Evolutionary conservation across 129 eudicot genomes (phyloP).

Genomic region (Mikania micrantha): DNA sequence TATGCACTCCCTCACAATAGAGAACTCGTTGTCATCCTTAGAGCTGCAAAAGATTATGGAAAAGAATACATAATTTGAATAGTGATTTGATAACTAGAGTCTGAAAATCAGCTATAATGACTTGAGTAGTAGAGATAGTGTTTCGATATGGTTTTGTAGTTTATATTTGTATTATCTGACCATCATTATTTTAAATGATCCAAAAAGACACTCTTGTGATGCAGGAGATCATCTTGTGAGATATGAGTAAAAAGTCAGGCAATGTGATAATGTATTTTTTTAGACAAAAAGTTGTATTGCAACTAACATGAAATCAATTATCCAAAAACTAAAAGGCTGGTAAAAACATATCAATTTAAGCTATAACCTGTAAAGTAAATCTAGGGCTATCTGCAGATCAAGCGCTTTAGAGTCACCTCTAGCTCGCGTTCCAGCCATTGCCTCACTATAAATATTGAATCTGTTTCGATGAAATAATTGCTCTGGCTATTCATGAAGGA

Average conservation of each 20-base stretch:
- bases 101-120: not conserved
- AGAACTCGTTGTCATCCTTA: conserved; percentile 81
- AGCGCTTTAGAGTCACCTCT: conserved; percentile 67
- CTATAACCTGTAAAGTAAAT: conserved; percentile 78
- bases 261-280: not conserved
- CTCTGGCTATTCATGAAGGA: conserved; percentile 78
- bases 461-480: conserved; percentile 73
- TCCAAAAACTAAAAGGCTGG: not conserved
- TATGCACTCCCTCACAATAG: conserved; percentile 80
- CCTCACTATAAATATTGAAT: conserved; percentile 70
- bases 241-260: conserved; percentile 1
- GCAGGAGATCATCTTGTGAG: not conserved
- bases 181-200: not conserved
- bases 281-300: not conserved
- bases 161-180: not conserved
- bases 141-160: not conserved
- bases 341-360: conserved; percentile 5
- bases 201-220: not conserved
- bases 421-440: conserved; percentile 97
- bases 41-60: conserved; percentile 38
- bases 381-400: conserved; percentile 76
- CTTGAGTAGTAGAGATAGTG: not conserved
- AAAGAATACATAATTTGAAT: not conserved
- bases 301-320: not conserved
- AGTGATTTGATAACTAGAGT: not conserved